Conservation (phyloP, 345 rosid species). For the Rhodamnia rubescens region DNA sequence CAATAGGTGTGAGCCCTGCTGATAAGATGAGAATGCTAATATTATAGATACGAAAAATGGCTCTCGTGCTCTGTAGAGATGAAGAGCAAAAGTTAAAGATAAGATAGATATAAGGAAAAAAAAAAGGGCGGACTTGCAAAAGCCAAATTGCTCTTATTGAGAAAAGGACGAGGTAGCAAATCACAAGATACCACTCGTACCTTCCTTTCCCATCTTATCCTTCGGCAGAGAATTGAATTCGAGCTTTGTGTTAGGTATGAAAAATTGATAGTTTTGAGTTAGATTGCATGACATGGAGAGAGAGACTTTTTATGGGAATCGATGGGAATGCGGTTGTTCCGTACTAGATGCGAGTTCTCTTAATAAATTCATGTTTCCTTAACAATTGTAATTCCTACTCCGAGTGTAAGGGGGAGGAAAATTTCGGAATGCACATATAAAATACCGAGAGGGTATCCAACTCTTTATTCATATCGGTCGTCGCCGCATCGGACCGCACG, state of each 20-base stretch:
- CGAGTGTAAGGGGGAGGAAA: background rate
- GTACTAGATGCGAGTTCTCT: background rate
- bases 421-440: background rate
- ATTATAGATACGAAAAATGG: too few relatives aligned
- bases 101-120: fast-evolving
- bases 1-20: too few relatives aligned
- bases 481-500: background rate
- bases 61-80: too few relatives aligned
- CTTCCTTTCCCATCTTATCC: background rate
- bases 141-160: background rate
- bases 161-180: background rate
- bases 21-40: too few relatives aligned
- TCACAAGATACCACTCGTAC: background rate
- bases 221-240: background rate
- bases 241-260: background rate
- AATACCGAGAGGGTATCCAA: background rate
- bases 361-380: background rate
- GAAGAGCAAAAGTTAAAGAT: too few relatives aligned
- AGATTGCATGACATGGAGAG: background rate
- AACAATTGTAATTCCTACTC: background rate
- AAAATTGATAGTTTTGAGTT: background rate
- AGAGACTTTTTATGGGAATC: background rate
- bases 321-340: background rate
- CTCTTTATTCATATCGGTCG: background rate
- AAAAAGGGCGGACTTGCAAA: background rate